Percentiles rank a stretch among this genome's conserved stretches.
phyloP scores from a whole-genome alignment of 2,329 filamentous ascomycete species.

The Stagonosporopsis rhizophila region DNA sequence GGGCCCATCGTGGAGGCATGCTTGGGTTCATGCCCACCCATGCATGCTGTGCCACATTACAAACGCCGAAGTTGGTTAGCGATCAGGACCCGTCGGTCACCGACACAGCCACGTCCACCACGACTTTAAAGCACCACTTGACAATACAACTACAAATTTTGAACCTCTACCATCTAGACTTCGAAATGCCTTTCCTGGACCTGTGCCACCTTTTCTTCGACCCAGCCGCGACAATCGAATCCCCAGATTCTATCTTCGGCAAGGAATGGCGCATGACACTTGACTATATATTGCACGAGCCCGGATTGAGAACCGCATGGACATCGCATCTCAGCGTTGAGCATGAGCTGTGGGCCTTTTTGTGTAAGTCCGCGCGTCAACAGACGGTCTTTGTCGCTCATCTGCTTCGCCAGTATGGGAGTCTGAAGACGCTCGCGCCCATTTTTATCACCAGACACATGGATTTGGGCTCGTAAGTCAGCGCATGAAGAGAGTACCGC shows the following conservation, averaged over 20 bases:
- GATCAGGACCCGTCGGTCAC: conserved; percentile 4
- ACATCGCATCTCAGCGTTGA: neutral
- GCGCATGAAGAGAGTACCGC: neutral
- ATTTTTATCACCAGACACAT: conserved; percentile 7
- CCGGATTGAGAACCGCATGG: neutral
- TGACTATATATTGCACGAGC: conserved; percentile 1
- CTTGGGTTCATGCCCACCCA: neutral
- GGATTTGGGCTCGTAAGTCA: conserved; percentile 3
- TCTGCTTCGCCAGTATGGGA: neutral
- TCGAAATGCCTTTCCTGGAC: conserved; percentile 7
- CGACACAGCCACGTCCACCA: neutral
- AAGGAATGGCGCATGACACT: conserved; percentile 12
- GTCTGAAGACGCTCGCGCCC: neutral
- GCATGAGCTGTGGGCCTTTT: neutral
- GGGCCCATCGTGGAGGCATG: neutral
- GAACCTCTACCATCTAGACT: neutral
- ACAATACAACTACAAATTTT: neutral
- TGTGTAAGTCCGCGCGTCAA: neutral
- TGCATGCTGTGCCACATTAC: neutral
- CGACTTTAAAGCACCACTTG: neutral
- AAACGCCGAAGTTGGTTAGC: conserved; percentile 1
- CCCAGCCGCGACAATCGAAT: neutral
- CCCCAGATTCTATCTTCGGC: neutral
- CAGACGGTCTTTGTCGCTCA: neutral
- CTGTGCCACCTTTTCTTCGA: neutral